Percentiles rank a stretch among this genome's conserved stretches.
These are phyloP conservation scores for Collybia sordida DNA, from an alignment of 768 basidiomycete genomes.

Conservation along the genomic window DNA sequence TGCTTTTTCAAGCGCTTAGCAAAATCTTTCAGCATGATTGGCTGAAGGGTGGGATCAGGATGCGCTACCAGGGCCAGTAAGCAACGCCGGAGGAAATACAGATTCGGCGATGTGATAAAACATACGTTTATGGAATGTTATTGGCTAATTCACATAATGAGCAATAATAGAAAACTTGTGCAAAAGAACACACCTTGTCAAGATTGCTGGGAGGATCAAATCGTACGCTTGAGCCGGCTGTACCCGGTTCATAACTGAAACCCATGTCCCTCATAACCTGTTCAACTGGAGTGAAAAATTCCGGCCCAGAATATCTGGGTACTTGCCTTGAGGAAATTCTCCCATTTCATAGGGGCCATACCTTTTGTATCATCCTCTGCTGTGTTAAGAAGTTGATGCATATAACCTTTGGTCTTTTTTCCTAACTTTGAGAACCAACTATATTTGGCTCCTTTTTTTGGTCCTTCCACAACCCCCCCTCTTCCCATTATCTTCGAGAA, in stretches of 20 bases:
- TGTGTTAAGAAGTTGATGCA: constrained; percentile 66
- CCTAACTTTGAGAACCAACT: constrained; percentile 57
- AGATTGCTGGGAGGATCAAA: constrained; percentile 69
- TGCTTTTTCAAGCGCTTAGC: constrained; percentile 56
- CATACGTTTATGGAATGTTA: constrained; percentile 77
- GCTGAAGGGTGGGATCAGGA: constrained; percentile 65
- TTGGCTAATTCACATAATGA: constrained; percentile 41
- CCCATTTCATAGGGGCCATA: constrained; percentile 70
- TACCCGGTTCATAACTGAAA: constrained; percentile 69
- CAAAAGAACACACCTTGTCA: constrained; percentile 32
- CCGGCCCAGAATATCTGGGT: background rate
- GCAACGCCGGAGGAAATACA: background rate
- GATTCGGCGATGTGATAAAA: constrained; percentile 4
- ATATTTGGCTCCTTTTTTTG: constrained; percentile 44
- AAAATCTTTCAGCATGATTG: constrained; percentile 47
- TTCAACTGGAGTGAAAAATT: background rate
- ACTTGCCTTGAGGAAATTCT: constrained; percentile 69
- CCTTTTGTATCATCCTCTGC: constrained; percentile 56
- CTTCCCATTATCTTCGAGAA: constrained; percentile 45
- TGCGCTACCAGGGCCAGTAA: constrained; percentile 49
- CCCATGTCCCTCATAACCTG: constrained; percentile 82
- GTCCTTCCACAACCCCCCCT: constrained; percentile 36
- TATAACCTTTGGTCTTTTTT: constrained; percentile 56
- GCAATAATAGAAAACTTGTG: background rate
- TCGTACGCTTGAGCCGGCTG: constrained; percentile 80